These are phyloP conservation scores for Heterobasidion occidentale DNA, from an alignment of 1,284 basidiomycete genomes.

Conservation along the genomic window DNA sequence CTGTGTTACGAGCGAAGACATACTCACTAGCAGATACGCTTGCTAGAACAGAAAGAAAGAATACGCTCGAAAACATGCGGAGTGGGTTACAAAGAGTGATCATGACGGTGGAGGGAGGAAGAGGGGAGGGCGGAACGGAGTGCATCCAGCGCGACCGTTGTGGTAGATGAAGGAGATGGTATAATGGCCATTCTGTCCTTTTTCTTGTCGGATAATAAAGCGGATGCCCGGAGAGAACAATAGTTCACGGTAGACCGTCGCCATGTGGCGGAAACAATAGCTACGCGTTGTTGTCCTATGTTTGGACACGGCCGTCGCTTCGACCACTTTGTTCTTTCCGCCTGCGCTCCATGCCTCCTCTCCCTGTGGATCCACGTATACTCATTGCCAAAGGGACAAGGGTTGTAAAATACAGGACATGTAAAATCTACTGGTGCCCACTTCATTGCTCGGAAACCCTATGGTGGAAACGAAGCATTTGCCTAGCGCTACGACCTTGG, in stretches of 20 bases:
- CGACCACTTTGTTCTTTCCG: background rate
- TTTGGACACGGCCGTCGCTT: background rate
- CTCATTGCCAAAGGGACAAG: background rate
- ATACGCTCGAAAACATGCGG: background rate
- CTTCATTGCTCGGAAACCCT: no score
- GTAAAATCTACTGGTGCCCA: background rate
- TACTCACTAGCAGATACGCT: background rate
- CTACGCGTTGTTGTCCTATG: background rate
- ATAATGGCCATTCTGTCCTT: background rate
- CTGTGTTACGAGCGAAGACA: background rate
- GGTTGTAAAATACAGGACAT: background rate
- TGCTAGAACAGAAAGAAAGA: background rate
- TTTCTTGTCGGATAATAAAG: background rate
- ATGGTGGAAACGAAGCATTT: no score
- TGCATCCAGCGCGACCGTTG: background rate
- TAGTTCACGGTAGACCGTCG: background rate
- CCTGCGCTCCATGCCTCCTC: background rate
- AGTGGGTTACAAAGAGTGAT: background rate
- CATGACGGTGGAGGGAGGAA: background rate
- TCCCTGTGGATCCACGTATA: background rate
- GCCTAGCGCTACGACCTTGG: no score
- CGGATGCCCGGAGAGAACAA: background rate
- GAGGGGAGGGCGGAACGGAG: background rate
- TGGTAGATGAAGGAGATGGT: background rate
- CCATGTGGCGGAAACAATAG: background rate